These are phyloP conservation scores for Termitomyces sp. DNA, from an alignment of 768 basidiomycete species.

Conservation along the genomic window DNA sequence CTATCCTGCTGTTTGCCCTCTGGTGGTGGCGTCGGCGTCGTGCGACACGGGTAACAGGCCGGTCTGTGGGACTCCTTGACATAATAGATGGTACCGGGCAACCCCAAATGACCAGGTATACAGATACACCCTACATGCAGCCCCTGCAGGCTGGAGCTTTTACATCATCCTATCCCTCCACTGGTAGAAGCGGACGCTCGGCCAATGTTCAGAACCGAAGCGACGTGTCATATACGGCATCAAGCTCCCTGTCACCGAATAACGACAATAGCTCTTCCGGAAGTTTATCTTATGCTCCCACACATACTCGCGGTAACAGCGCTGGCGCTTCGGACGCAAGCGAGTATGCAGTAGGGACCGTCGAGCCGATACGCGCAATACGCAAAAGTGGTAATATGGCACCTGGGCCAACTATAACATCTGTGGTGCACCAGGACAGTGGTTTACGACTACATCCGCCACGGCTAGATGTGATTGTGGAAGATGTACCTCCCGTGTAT, in stretches of 20 bases:
- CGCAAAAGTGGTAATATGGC: background rate
- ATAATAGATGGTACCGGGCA: background rate
- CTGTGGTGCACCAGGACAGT: constrained; percentile 7
- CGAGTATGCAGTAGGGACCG: background rate
- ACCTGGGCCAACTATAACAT: background rate
- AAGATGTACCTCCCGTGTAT: background rate
- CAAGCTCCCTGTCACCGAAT: background rate
- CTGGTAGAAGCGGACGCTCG: background rate
- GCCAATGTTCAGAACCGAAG: background rate
- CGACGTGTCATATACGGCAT: background rate
- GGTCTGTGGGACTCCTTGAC: background rate
- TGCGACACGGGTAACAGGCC: background rate
- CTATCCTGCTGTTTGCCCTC: background rate
- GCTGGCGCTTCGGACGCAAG: background rate
- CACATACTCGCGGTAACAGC: background rate
- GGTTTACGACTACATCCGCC: background rate
- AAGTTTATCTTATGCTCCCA: background rate
- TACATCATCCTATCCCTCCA: too few relatives aligned
- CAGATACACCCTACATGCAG: background rate
- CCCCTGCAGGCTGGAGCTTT: background rate
- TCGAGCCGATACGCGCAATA: background rate
- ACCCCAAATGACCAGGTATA: background rate
- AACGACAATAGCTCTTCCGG: background rate
- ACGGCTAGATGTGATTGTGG: background rate
- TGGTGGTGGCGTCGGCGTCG: constrained; percentile 1